These are phyloP conservation scores for Penicillium turbatum DNA, from an alignment of 495 filamentous ascomycete species.

Conservation along the genomic window DNA sequence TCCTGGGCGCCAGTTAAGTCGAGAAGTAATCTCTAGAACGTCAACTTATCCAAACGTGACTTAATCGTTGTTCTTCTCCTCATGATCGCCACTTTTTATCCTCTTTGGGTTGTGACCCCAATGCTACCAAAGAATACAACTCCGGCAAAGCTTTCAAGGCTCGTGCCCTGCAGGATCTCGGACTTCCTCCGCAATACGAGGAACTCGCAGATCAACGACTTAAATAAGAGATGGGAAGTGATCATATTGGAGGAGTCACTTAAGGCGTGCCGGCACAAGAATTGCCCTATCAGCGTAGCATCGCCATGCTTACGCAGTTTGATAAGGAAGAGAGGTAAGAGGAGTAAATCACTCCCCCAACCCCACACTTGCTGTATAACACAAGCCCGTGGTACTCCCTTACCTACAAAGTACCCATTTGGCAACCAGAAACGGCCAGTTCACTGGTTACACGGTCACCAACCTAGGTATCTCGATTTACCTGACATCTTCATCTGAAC, in stretches of 20 bases:
- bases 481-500: background rate
- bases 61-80: too few species aligned
- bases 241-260: background rate
- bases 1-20: background rate
- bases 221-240: background rate
- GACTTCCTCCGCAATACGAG: slow-evolving; percentile 9
- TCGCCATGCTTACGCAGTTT: too few species aligned
- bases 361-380: background rate
- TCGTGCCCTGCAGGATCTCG: slow-evolving; percentile 6
- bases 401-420: background rate
- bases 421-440: background rate
- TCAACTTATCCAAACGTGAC: background rate
- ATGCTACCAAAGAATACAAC: slow-evolving; percentile 17
- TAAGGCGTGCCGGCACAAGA: background rate
- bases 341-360: too few species aligned
- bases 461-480: too few species aligned
- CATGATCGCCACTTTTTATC: background rate
- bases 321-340: too few species aligned
- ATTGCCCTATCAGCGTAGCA: background rate
- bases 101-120: background rate
- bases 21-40: background rate
- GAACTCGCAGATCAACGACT: background rate
- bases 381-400: background rate
- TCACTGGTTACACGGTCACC: too few species aligned
- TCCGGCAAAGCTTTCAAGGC: background rate